Percentiles rank a stretch among this genome's conserved stretches.
Conservation (phyloP, 768 basidiomycete species). For the Lactifluus rugatus region DNA sequence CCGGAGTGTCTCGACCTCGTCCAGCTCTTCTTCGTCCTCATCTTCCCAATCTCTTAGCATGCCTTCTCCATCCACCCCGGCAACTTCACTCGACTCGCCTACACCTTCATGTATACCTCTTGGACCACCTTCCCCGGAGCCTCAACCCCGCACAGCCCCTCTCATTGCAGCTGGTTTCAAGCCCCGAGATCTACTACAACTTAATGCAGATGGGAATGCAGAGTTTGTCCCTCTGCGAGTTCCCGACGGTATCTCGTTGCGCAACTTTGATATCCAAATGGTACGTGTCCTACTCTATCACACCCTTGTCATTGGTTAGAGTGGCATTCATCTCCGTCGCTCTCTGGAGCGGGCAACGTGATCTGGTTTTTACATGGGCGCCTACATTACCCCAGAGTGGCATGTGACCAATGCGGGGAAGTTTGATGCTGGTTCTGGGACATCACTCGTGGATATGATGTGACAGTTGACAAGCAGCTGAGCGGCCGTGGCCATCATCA, state of each 20-base stretch:
- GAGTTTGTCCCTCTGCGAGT: slow-evolving; percentile 64
- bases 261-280: slow-evolving; percentile 86
- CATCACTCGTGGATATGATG: neutral
- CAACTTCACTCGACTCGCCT: slow-evolving; percentile 21
- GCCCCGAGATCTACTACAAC: slow-evolving; percentile 29
- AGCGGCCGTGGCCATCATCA: neutral
- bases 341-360: neutral
- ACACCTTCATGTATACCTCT: slow-evolving; percentile 17
- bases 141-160: slow-evolving; percentile 9
- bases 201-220: slow-evolving; percentile 35
- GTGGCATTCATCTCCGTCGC: neutral
- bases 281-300: slow-evolving; percentile 37
- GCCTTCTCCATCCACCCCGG: slow-evolving; percentile 16
- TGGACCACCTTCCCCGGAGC: slow-evolving; percentile 13
- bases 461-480: neutral
- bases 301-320: neutral
- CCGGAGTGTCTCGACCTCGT: slow-evolving; percentile 26
- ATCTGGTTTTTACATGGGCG: slow-evolving; percentile 3
- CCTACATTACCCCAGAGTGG: neutral
- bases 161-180: slow-evolving; percentile 26
- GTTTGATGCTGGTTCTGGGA: neutral
- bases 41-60: slow-evolving; percentile 20
- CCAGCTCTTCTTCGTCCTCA: slow-evolving; percentile 24
- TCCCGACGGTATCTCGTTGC: slow-evolving; percentile 71
- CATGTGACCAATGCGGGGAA: slow-evolving; percentile 13